Evolutionary conservation across 169 alveolate species (phyloP), one percentile per base, ranked within the genome.

Genomic region (Eimeria maxima): DNA sequence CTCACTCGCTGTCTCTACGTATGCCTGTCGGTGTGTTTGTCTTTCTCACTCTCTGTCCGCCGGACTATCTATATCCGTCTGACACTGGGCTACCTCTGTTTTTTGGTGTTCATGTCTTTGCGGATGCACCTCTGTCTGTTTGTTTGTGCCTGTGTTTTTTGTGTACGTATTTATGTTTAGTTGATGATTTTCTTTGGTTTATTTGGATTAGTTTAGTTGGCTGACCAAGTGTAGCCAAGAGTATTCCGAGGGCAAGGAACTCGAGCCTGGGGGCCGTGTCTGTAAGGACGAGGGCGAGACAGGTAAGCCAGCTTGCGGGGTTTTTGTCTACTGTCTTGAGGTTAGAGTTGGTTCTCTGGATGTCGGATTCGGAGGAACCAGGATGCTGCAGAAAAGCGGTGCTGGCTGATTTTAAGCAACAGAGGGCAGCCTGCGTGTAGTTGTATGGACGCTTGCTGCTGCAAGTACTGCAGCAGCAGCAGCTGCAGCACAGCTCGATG

Each of bases 401-500:
- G 47, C 83, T 13, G 5, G 83, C 50, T 13, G 83, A 6, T 16
- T 18, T 73, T 10, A 4, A 73, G 50, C 60, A 44, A 14, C 10
- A 42, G 47, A 45, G 42, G 33, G 45, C 44, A 45, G 24, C 47
- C 47, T 78, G 89, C 38, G 45, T n/a, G 89, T 20, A 42, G 5
- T 50, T 50, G 11, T 50, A 50, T 5, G 38, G 24, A n/a, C 74
- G 74, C 8, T 47, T 44, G 45, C 50, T 7, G 50, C 50, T 42
- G 50, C 50, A n/a, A 20, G 47, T 3, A 47, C 83, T 22, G 57
- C 57, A 50, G 57, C 57, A 50, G 57, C 57, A 50, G 57, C 57
- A 7, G 57, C 57, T 50, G 89, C 89, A 14, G 67, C 89, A 78
- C 20, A 78, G 89, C 89, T 42, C 67, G 13, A 42, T 29, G 44